Base-by-base conservation (phyloP, 2,329 filamentous ascomycete genomes). In the Chaetomium globosum region DNA sequence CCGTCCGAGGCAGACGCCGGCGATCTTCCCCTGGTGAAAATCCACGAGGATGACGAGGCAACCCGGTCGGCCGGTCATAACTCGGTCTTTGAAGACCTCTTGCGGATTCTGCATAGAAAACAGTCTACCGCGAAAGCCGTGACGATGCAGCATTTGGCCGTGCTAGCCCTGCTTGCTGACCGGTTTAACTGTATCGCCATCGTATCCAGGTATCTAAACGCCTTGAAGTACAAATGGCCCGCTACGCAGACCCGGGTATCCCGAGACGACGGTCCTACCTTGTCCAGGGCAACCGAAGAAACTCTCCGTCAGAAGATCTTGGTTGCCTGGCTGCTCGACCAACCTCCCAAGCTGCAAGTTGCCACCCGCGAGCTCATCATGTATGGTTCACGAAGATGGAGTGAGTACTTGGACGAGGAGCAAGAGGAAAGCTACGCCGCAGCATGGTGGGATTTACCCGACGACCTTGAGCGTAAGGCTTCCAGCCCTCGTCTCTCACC, bases 381-480 rank as follows among this genome's bases (percentile, higher is more conserved):
- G 67, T 83, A 84, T 67, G 89, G 89, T 21, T 91, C 87, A 4
- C 76, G 78, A 55, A 82, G 82, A 67, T 87, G 88, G 87, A 79
- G 77, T 49, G 72, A 76, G 0, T 80, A 79, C 53, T 54, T 30
- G 2, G 74, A 63, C 71, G 65, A 76, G 69, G 66, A 74, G 33
- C 72, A 75, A 2, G 79, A 80, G 31, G 68, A 67, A 7, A 74
- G 65, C 9, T 67, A 43, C 73, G 77, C 19, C 19, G 46, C 58
- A 56, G 75, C 73, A 51, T 93, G 90, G 90, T 92, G 89, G 88
- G 85, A 89, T 73, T 75, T 93, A 21, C 89, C 89, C 0, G 83
- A 87, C 64, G 85, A 84, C 1, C 75, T 93, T 23, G 90, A 93
- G 79, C 78, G 86, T 87, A 73, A 75, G 80, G 3, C 48, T n/a